A percentile compares a stretch with the other conserved stretches of the same genome.
Conservation (phyloP, 2,329 filamentous ascomycete genomes). For the Exophiala sp. region DNA sequence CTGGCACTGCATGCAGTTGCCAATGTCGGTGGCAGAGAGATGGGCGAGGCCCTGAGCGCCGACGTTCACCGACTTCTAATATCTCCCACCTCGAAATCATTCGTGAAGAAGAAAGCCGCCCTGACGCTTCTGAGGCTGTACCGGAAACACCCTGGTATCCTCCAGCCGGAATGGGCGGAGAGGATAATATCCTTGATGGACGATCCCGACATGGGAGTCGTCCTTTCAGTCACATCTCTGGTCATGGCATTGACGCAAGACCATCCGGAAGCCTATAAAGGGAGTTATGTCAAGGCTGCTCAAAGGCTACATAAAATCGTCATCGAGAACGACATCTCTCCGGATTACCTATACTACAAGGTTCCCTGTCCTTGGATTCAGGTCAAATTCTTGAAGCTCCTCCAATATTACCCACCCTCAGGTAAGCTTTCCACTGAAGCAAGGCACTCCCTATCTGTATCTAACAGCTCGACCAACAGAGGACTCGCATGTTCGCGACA, state of each 20-base stretch:
- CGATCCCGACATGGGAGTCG: slow-evolving; percentile 87
- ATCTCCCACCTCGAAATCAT: slow-evolving; percentile 88
- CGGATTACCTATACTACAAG: slow-evolving; percentile 97
- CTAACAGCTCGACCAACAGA: slow-evolving; percentile 47
- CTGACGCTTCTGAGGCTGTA: slow-evolving; percentile 88
- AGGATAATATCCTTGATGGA: slow-evolving; percentile 99
- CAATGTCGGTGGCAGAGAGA: slow-evolving; percentile 92
- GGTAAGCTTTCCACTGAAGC: slow-evolving; percentile 48
- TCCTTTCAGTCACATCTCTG: slow-evolving; percentile 88
- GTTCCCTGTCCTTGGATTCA: slow-evolving; percentile 99
- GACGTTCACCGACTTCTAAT: slow-evolving; percentile 94
- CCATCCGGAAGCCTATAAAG: slow-evolving; percentile 87
- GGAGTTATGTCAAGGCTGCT: slow-evolving; percentile 88
- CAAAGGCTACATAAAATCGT: slow-evolving; percentile 82
- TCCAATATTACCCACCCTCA: slow-evolving; percentile 95
- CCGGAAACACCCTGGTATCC: slow-evolving; percentile 86
- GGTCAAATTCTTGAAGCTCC: slow-evolving; percentile 81
- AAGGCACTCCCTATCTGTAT: neutral
- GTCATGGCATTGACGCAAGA: slow-evolving; percentile 94
- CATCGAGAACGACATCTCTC: slow-evolving; percentile 80
- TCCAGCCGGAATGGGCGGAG: slow-evolving; percentile 95
- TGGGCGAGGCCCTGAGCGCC: slow-evolving; percentile 85
- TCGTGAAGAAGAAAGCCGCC: slow-evolving; percentile 98
- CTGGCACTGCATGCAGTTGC: slow-evolving; percentile 94
- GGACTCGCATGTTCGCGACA: slow-evolving; percentile 81